Conservation (phyloP, 495 filamentous ascomycete genomes). For the Trichoderma asperelloides region DNA sequence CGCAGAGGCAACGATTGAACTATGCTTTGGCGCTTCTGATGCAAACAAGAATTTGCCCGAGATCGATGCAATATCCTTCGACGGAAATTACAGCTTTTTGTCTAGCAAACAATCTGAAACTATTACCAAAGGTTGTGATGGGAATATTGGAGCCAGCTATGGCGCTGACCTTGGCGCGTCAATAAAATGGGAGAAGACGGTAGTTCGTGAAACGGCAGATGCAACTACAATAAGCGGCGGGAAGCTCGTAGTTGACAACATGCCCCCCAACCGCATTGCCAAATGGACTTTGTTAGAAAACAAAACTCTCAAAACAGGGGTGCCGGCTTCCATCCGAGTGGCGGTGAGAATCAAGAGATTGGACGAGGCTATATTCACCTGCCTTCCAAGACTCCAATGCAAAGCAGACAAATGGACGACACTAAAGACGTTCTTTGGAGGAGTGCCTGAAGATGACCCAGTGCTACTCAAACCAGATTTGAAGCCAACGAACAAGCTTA, state of each 20-base stretch:
- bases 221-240: slow-evolving; percentile 9
- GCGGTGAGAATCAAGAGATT: slow-evolving; percentile 4
- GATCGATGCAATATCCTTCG: slow-evolving; percentile 1
- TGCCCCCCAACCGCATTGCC: slow-evolving; percentile 2
- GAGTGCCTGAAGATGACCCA: slow-evolving; percentile 8
- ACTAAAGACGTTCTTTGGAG: neutral
- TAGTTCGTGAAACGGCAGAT: slow-evolving; percentile 4
- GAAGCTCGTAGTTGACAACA: neutral
- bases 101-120: slow-evolving; percentile 7
- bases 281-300: slow-evolving; percentile 10
- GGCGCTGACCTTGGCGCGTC: neutral
- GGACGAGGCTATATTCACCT: slow-evolving; percentile 3
- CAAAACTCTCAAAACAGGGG: slow-evolving; percentile 7
- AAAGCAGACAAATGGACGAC: slow-evolving; percentile 10
- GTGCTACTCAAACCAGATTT: slow-evolving; percentile 3
- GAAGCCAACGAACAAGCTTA: slow-evolving; percentile 5
- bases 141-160: neutral
- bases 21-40: neutral
- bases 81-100: slow-evolving; percentile 8
- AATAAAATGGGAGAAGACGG: slow-evolving; percentile 6
- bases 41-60: neutral
- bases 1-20: neutral
- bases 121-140: neutral
- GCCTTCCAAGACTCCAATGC: slow-evolving; percentile 5
- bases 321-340: slow-evolving; percentile 3